phyloP scores from a whole-genome alignment of 164 flowering plant species.

The Akebia trifoliata region DNA sequence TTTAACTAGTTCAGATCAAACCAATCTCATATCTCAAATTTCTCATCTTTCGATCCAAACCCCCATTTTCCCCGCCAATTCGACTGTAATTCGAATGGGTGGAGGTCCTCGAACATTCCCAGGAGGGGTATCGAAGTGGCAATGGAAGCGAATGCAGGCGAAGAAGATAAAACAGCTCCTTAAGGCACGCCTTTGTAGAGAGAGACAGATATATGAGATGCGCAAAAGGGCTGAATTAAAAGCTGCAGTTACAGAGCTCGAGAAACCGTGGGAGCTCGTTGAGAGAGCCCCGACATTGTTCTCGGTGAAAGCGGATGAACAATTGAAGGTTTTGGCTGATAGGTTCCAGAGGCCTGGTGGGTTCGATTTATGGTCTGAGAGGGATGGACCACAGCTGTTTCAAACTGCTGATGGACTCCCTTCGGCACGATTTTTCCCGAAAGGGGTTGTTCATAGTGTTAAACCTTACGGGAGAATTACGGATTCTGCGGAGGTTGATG shows the following conservation, averaged over 20 bases:
- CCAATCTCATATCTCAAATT: background rate
- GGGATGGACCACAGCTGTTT: conserved; percentile 81
- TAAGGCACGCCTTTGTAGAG: conserved; percentile 72
- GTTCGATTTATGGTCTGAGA: conserved; percentile 74
- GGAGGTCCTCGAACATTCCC: conserved; percentile 91
- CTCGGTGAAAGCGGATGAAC: conserved; percentile 77
- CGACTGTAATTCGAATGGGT: conserved; percentile 61
- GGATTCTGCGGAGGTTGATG: background rate
- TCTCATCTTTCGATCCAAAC: conserved; percentile 12
- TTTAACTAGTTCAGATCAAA: conserved; percentile 2
- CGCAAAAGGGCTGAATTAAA: conserved; percentile 80
- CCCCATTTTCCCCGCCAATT: background rate
- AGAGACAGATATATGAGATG: conserved; percentile 90
- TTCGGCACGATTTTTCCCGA: conserved; percentile 73
- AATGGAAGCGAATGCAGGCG: conserved; percentile 89
- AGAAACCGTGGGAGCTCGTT: conserved; percentile 81
- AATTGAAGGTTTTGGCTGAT: conserved; percentile 75
- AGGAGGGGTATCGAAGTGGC: conserved; percentile 90
- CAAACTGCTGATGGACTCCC: conserved; percentile 45
- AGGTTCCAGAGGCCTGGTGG: conserved; percentile 83
- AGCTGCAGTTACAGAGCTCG: conserved; percentile 84
- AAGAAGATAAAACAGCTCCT: conserved; percentile 82
- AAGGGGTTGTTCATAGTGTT: conserved; percentile 79
- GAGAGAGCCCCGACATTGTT: conserved; percentile 58
- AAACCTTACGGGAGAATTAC: conserved; percentile 41